These are phyloP conservation scores for Neurospora sp. DNA, from an alignment of 2,329 filamentous ascomycete genomes.

Conservation along the genomic window DNA sequence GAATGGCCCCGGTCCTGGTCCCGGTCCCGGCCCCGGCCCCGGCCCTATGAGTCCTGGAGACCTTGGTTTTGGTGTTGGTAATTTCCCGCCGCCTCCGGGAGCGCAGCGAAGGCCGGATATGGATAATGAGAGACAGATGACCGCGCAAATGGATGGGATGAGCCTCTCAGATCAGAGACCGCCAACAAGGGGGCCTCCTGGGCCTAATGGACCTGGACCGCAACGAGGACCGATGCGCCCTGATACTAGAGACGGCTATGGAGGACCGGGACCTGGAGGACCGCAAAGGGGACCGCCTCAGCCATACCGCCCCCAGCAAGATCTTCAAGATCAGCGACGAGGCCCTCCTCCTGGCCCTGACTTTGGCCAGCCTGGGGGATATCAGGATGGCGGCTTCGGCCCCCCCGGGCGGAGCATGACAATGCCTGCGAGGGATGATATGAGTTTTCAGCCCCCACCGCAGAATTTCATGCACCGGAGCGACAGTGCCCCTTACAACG, in stretches of 20 bases:
- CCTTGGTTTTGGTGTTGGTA: conserved; percentile 28
- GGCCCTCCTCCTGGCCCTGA: conserved; percentile 20
- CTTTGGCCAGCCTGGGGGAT: conserved; percentile 21
- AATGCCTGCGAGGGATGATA: conserved; percentile 41
- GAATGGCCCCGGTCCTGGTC: conserved; percentile 15
- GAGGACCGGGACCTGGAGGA: conserved; percentile 14
- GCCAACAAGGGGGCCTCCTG: conserved; percentile 18
- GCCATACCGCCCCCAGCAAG: conserved; percentile 25
- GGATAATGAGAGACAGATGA: conserved; percentile 24
- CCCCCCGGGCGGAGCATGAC: conserved; percentile 51
- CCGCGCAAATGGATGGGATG: conserved; percentile 32
- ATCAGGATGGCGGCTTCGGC: conserved; percentile 34
- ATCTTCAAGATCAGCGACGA: conserved; percentile 27
- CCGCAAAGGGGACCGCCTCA: conserved; percentile 25
- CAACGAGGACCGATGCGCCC: conserved; percentile 25
- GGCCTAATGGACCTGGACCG: conserved; percentile 20
- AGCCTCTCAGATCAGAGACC: conserved; percentile 25
- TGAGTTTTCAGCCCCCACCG: conserved; percentile 16
- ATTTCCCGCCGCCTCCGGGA: conserved; percentile 34
- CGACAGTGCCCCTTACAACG: conserved; percentile 36
- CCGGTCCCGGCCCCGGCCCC: conserved; percentile 2
- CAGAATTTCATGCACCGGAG: conserved; percentile 23
- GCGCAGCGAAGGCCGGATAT: conserved; percentile 28
- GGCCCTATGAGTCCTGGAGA: conserved; percentile 17
- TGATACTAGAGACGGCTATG: conserved; percentile 19